Evolutionary conservation across 2,329 filamentous ascomycete species (phyloP).

Genomic region (Canariomyces notabilis): DNA sequence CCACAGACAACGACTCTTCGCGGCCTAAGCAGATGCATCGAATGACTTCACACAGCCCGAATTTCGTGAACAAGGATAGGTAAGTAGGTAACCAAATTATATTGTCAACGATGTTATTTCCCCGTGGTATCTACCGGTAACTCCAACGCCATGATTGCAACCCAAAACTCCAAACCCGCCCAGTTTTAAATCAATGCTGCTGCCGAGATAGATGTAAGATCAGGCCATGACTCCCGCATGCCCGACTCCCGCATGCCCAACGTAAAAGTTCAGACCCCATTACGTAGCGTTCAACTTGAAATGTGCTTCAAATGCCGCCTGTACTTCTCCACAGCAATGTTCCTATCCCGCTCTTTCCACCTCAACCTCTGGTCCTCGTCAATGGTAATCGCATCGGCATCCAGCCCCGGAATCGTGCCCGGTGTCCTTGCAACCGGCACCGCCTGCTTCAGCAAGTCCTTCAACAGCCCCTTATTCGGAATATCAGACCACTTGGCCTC

Average conservation of each 20-base stretch:
- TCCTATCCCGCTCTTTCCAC: conserved; percentile 18
- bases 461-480: conserved; percentile 14
- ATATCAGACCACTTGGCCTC: conserved; percentile 17
- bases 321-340: conserved; percentile 19
- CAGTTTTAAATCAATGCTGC: neutral
- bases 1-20: no score
- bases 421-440: conserved; percentile 4
- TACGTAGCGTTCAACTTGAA: neutral
- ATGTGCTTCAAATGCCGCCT: conserved; percentile 12
- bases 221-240: neutral
- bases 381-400: conserved; percentile 17
- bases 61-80: neutral
- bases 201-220: no score
- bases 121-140: conserved; percentile 14
- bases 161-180: neutral
- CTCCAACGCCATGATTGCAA: no score
- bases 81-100: neutral
- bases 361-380: conserved; percentile 18
- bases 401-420: conserved; percentile 8
- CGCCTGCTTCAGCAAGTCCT: conserved; percentile 19
- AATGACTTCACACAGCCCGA: no score
- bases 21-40: no score
- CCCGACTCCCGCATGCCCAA: neutral
- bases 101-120: neutral
- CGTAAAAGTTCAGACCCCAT: no score